These are phyloP conservation scores for Ceratocystis colombiana DNA, from an alignment of 2,329 filamentous ascomycete genomes.

Conservation along the genomic window DNA sequence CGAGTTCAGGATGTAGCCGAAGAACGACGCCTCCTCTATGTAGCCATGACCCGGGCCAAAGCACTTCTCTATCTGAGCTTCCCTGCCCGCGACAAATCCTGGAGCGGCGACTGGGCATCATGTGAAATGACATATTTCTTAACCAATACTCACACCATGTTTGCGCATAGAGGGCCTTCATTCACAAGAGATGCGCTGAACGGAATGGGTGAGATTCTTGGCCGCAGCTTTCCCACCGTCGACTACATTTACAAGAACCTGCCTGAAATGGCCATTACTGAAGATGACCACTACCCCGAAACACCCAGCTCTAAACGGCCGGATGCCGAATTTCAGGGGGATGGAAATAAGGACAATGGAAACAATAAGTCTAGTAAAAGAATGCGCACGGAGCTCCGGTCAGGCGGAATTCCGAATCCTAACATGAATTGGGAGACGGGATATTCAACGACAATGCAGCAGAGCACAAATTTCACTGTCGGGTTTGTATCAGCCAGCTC, in stretches of 20 bases:
- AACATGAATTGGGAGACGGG: constrained; percentile 36
- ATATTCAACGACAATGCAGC: constrained; percentile 54
- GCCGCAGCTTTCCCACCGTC: constrained; percentile 49
- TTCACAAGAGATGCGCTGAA: constrained; percentile 53
- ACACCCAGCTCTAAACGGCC: constrained; percentile 42
- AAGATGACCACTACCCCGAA: constrained; percentile 59
- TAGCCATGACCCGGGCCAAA: constrained; percentile 92
- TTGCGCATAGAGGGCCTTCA: constrained; percentile 57
- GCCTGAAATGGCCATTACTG: constrained; percentile 44
- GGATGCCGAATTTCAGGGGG: constrained; percentile 16
- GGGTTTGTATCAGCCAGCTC: constrained; percentile 54
- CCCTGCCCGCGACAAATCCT: constrained; percentile 36
- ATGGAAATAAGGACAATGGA: not conserved
- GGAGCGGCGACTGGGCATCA: constrained; percentile 1
- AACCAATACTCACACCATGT: constrained; percentile 29
- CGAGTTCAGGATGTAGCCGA: constrained; percentile 78
- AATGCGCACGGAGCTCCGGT: constrained; percentile 25
- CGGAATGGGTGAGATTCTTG: constrained; percentile 61
- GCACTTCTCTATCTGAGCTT: constrained; percentile 76
- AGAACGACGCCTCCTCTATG: constrained; percentile 80
- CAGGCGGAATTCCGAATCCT: constrained; percentile 31
- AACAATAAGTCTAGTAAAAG: constrained; percentile 29
- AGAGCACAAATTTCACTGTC: constrained; percentile 48
- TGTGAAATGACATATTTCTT: constrained; percentile 30
- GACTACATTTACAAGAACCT: constrained; percentile 45